Evolutionary conservation across 2,329 filamentous ascomycete genomes (phyloP).

Genomic region (Rhinocladiella mackenziei): DNA sequence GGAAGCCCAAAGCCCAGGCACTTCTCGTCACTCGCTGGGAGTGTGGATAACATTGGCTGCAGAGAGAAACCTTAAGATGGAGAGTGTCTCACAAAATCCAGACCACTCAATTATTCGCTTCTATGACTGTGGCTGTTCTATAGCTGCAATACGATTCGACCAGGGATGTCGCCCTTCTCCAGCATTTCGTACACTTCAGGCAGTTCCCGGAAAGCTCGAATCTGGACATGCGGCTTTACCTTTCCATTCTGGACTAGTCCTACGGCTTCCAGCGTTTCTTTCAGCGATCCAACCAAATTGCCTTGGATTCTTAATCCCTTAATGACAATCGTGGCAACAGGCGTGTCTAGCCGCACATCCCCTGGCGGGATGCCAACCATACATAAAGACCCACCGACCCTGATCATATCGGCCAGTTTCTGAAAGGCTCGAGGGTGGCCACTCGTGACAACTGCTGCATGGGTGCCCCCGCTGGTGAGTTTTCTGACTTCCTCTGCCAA

Average conservation of each 20-base stretch:
- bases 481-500: conserved; percentile 35
- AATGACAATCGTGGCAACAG: conserved; percentile 45
- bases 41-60: background rate
- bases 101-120: background rate
- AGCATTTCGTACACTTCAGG: conserved; percentile 44
- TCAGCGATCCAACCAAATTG: conserved; percentile 44
- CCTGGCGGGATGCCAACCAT: conserved; percentile 45
- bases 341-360: conserved; percentile 39
- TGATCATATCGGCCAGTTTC: conserved; percentile 41
- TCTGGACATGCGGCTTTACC: conserved; percentile 41
- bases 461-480: conserved; percentile 36
- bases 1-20: too few species aligned
- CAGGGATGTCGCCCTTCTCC: conserved; percentile 43
- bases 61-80: background rate
- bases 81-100: background rate
- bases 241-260: conserved; percentile 41
- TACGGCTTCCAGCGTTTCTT: conserved; percentile 47
- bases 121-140: conserved; percentile 5
- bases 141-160: conserved; percentile 41
- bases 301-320: conserved; percentile 43
- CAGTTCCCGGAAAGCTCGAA: conserved; percentile 43
- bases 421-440: conserved; percentile 41
- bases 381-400: conserved; percentile 42
- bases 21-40: background rate
- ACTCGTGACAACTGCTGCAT: conserved; percentile 43